Evolutionary conservation across 345 rosid species (phyloP).

Genomic region (Sisymbrium irio): DNA sequence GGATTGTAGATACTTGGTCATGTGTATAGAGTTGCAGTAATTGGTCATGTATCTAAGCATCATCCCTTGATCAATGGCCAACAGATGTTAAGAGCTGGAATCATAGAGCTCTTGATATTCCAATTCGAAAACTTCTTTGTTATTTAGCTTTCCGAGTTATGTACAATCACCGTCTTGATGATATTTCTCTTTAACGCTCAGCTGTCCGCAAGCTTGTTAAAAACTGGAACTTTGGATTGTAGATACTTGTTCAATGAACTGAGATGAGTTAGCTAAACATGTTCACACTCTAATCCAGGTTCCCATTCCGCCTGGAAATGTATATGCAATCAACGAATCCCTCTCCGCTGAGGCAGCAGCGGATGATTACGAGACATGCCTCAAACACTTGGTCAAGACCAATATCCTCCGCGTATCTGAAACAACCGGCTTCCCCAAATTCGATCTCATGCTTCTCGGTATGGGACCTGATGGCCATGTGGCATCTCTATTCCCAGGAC

Average conservation of each 20-base stretch:
- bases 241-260: neutral
- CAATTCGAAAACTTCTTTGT: too few relatives aligned
- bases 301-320: slow-evolving; percentile 61
- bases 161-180: neutral
- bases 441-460: slow-evolving; percentile 83
- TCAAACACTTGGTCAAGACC: slow-evolving; percentile 53
- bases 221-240: neutral
- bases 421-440: slow-evolving; percentile 63
- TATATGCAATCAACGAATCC: slow-evolving; percentile 72
- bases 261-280: neutral
- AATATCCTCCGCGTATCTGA: slow-evolving; percentile 44
- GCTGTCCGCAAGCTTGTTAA: neutral
- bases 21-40: too few relatives aligned
- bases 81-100: too few relatives aligned
- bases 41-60: too few relatives aligned
- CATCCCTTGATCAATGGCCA: too few relatives aligned
- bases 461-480: slow-evolving; percentile 94
- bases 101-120: neutral
- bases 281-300: slow-evolving; percentile 38
- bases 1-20: too few relatives aligned
- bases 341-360: slow-evolving; percentile 83
- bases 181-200: neutral
- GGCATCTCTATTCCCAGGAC: slow-evolving; percentile 84
- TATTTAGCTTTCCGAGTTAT: too few relatives aligned
- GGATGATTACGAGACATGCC: slow-evolving; percentile 72